phyloP scores from a whole-genome alignment of 2,329 filamentous ascomycete genomes.

The Aspergillus fischeri region DNA sequence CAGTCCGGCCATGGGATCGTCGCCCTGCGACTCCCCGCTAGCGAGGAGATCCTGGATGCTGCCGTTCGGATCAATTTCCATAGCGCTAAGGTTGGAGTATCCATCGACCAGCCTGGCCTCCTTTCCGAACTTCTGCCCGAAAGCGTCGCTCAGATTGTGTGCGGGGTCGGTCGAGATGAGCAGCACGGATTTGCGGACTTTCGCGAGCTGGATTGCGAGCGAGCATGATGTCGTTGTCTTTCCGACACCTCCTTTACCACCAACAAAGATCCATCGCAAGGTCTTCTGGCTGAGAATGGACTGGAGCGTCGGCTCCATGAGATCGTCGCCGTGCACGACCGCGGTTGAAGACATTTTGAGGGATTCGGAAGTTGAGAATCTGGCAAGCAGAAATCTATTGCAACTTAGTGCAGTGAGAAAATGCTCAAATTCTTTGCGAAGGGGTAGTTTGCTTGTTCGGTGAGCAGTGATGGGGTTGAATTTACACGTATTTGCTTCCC shows the following conservation, averaged over 20 bases:
- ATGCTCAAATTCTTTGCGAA: background rate
- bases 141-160: slow-evolving; percentile 96
- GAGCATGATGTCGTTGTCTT: slow-evolving; percentile 99
- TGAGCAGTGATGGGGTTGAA: background rate
- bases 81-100: slow-evolving; percentile 89
- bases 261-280: slow-evolving; percentile 98
- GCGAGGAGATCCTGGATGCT: slow-evolving; percentile 93
- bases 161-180: slow-evolving; percentile 98
- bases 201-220: slow-evolving; percentile 94
- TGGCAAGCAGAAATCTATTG: background rate
- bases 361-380: slow-evolving; percentile 1
- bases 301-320: slow-evolving; percentile 88
- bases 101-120: slow-evolving; percentile 90
- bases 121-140: slow-evolving; percentile 99
- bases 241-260: slow-evolving; percentile 95
- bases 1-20: slow-evolving; percentile 65
- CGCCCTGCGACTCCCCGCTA: slow-evolving; percentile 60
- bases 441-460: background rate
- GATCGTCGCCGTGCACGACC: slow-evolving; percentile 56
- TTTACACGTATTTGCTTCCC: slow-evolving; percentile 11
- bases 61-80: slow-evolving; percentile 98
- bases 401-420: background rate
- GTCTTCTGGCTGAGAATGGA: slow-evolving; percentile 92
- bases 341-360: slow-evolving; percentile 40
- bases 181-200: slow-evolving; percentile 88